These are phyloP conservation scores for Leishmania braziliensis DNA, from an alignment of 208 protist genomes.

Conservation along the genomic window DNA sequence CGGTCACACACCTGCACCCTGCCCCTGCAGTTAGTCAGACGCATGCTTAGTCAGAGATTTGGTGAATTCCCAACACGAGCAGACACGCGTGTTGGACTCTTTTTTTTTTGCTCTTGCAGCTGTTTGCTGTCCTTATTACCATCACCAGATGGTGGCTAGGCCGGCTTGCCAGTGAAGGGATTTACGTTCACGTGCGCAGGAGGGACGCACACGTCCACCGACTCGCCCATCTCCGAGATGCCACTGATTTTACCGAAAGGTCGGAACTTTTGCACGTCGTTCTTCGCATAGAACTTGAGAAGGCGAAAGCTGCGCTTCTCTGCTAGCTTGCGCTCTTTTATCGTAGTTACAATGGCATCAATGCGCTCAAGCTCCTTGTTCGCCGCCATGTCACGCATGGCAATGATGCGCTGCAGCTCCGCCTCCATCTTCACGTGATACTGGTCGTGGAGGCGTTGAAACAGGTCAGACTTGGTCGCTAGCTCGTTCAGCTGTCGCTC, in stretches of 20 bases:
- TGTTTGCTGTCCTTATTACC: background rate
- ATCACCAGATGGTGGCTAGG: slow-evolving; percentile 1
- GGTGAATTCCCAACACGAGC: background rate
- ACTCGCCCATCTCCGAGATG: slow-evolving; percentile 85
- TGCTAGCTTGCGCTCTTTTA: slow-evolving; percentile 66
- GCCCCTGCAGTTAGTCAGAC: background rate
- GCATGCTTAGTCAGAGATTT: background rate
- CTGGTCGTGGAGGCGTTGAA: slow-evolving; percentile 47
- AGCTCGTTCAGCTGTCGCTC: slow-evolving; percentile 56
- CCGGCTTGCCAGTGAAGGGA: slow-evolving; percentile 59
- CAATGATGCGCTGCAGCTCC: slow-evolving; percentile 74
- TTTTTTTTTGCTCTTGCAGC: background rate
- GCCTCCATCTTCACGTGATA: slow-evolving; percentile 50
- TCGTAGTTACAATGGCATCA: slow-evolving; percentile 42
- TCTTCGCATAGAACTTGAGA: slow-evolving; percentile 89
- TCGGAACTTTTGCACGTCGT: slow-evolving; percentile 76
- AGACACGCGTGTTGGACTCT: background rate
- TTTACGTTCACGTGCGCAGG: slow-evolving; percentile 84
- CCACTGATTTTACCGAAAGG: slow-evolving; percentile 89
- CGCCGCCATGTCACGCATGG: slow-evolving; percentile 46
- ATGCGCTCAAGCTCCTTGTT: slow-evolving; percentile 60
- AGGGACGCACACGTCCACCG: slow-evolving; percentile 76
- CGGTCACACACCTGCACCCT: background rate
- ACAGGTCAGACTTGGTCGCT: slow-evolving; percentile 61
- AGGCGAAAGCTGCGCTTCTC: slow-evolving; percentile 79